Evolutionary conservation across 2,329 filamentous ascomycete genomes (phyloP), one percentile per base, ranked within the genome.

Genomic region (Podosphaera aphanis): DNA sequence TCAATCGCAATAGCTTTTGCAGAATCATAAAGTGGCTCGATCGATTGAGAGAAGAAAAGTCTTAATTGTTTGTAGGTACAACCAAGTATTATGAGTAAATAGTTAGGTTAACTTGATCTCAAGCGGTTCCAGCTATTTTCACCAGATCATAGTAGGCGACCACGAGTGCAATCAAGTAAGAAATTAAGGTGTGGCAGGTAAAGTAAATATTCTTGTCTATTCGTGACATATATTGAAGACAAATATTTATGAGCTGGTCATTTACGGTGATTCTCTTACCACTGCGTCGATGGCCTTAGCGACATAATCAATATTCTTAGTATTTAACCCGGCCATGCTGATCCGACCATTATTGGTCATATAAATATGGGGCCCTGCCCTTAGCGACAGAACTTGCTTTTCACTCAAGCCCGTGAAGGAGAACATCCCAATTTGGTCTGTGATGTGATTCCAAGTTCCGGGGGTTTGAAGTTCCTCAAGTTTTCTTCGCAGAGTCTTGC

Each of bases 401-500:
- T 85, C 80, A 11, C 62, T 72, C 60, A 92, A 64, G 11, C 83
- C 83, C 0, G 83, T 92, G 62, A 93, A 98, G 62, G 79, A 88
- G 67, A 98, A 98, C 90, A 98, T 98, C 66, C 90, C 90, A 60
- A 98, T 98, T 71, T 98, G 90, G 57, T 92, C 83, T 15, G 86
- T 94, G 61, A 98, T 93, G 65, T 98, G 90, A 59, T 86, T 83
- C 90, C 90, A 98, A 13, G 73, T 80, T 27, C 88, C 88, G 0
- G 88, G 88, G 0, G 90, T 94, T 25, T 74, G 75, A 49, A 88
- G 71, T 58, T 77, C 74, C 65, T 95, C 88, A 10, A 98, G 74
- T 63, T 86, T 83, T 47, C 67, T 65, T 44, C 83, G 74, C 55
- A 98, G 66, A 2, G 73, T 74, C 57, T 74, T 75, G 51, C 90